Percentiles rank a stretch among this genome's conserved stretches.
phyloP scores from a whole-genome alignment of 331 rosid species.

The Erythrophleum ivorense region DNA sequence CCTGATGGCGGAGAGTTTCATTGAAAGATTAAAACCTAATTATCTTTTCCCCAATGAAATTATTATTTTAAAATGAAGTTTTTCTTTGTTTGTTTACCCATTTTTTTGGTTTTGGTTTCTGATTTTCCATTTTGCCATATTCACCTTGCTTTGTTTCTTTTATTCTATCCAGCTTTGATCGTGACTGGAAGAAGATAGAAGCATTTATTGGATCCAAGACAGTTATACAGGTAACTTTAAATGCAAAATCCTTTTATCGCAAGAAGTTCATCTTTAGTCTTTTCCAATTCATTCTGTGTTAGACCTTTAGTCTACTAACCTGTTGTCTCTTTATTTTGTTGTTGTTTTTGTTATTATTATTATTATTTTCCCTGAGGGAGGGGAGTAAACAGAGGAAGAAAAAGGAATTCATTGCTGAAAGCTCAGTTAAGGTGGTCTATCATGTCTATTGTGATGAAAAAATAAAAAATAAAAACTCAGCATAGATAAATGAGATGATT shows the following conservation, averaged over 20 bases:
- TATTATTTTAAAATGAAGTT: not conserved
- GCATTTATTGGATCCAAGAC: conserved; percentile 86
- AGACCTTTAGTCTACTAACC: conserved; percentile 2
- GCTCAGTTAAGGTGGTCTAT: not conserved
- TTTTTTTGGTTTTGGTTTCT: not conserved
- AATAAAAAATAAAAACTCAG: not conserved
- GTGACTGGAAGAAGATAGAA: conserved; percentile 92
- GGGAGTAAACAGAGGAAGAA: conserved; percentile 2
- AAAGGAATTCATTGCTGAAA: not conserved
- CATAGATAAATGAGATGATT: not conserved
- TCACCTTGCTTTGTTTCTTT: not conserved
- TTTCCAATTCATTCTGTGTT: not conserved
- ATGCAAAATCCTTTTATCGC: not conserved
- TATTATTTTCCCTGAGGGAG: not conserved
- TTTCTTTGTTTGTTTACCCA: not conserved
- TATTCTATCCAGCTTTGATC: conserved; percentile 65
- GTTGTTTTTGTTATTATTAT: not conserved
- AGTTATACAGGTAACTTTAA: conserved; percentile 67
- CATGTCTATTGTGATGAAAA: not conserved
- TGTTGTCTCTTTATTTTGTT: not conserved
- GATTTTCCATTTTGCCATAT: conserved; percentile 2
- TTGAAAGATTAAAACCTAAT: conserved; percentile 2
- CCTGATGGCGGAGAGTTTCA: conserved; percentile 10
- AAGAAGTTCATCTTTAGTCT: conserved; percentile 5
- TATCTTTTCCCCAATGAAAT: not conserved